These are phyloP conservation scores for Venturia asperata DNA, from an alignment of 2,329 filamentous ascomycete genomes.

Conservation along the genomic window DNA sequence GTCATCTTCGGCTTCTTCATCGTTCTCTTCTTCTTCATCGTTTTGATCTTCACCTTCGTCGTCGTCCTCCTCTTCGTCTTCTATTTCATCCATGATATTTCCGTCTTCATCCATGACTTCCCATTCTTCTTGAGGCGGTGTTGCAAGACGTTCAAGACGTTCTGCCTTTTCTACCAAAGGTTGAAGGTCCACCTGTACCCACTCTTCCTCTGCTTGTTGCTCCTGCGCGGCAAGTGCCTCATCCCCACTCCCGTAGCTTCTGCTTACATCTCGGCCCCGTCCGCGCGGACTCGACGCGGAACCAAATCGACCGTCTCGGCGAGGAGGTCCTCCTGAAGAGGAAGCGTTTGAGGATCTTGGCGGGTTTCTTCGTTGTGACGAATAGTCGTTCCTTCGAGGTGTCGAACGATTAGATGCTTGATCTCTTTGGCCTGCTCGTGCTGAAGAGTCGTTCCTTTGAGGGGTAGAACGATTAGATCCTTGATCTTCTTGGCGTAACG, in stretches of 20 bases:
- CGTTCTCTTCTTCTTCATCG: not conserved
- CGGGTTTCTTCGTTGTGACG: no score
- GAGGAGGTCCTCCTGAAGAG: not conserved
- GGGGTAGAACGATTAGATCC: no score
- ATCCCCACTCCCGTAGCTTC: not conserved
- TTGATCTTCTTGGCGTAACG: not conserved
- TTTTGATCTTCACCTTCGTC: not conserved
- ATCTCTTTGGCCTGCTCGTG: no score
- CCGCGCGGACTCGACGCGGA: not conserved
- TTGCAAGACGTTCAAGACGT: not conserved
- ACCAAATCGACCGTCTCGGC: not conserved
- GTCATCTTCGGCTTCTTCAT: not conserved
- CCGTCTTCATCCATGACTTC: not conserved
- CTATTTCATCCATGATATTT: not conserved
- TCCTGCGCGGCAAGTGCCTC: not conserved
- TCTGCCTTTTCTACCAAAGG: not conserved
- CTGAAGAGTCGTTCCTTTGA: no score
- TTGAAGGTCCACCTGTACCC: not conserved
- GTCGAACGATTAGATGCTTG: no score
- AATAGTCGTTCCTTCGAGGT: no score
- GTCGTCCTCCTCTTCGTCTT: not conserved
- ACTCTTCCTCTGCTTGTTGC: not conserved
- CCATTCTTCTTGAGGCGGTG: constrained; percentile 4
- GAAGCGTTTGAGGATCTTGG: not conserved
- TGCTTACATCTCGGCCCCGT: not conserved